These are phyloP conservation scores for Malus hybrid DNA, from an alignment of 331 rosid genomes.

Conservation along the genomic window DNA sequence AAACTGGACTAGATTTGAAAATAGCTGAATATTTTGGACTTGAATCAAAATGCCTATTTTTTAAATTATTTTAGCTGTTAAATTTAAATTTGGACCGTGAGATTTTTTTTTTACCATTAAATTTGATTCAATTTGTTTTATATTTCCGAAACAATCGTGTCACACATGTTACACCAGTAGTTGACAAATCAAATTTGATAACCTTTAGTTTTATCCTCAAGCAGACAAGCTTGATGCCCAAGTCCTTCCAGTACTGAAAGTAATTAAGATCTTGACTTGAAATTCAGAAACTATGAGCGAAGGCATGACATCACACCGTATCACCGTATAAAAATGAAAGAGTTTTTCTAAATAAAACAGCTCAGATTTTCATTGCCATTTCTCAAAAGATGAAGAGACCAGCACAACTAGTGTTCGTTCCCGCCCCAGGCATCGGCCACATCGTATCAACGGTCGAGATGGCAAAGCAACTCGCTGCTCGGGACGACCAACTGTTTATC, in stretches of 20 bases:
- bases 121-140: too few species aligned
- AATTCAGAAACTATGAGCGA: neutral
- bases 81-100: too few species aligned
- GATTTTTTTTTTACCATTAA: too few species aligned
- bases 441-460: slow-evolving; percentile 9
- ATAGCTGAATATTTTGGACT: too few species aligned
- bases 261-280: neutral
- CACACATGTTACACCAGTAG: too few species aligned
- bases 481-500: slow-evolving; percentile 5
- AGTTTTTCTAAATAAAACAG: neutral
- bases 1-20: too few species aligned
- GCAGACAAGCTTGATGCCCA: neutral
- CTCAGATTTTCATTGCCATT: neutral
- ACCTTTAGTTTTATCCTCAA: neutral
- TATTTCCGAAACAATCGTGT: too few species aligned
- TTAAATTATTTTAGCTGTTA: too few species aligned
- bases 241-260: neutral
- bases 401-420: slow-evolving; percentile 26
- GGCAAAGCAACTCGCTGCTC: slow-evolving; percentile 15
- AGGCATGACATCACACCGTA: neutral
- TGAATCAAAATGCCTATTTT: too few species aligned
- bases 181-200: neutral
- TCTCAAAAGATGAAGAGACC: neutral
- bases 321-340: too few species aligned
- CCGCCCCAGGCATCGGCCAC: slow-evolving; percentile 18